Evolutionary conservation across 495 filamentous ascomycete genomes (phyloP).

Genomic region (Pyronema domesticum): DNA sequence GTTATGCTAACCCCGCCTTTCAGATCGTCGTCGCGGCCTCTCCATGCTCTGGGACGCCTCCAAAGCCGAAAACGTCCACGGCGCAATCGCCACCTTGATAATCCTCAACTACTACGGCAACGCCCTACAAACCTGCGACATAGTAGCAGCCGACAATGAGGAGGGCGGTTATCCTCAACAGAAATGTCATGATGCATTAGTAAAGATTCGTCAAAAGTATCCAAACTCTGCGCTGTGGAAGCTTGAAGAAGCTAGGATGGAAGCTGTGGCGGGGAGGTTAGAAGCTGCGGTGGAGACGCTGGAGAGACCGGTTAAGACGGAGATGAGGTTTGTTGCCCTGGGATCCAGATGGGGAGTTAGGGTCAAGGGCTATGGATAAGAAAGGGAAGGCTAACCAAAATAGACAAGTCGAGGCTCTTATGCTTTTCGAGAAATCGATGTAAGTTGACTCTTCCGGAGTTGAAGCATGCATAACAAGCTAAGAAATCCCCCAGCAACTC

Average conservation of each 20-base stretch:
- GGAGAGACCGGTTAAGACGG: constrained; percentile 37
- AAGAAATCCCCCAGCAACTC: constrained; percentile 29
- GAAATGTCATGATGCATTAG: constrained; percentile 48
- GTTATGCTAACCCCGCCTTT: not conserved
- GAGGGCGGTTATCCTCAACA: constrained; percentile 52
- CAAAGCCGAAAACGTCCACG: constrained; percentile 75
- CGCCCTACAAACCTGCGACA: constrained; percentile 69
- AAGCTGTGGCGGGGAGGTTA: constrained; percentile 47
- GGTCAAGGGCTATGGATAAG: no score
- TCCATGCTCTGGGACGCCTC: constrained; percentile 83
- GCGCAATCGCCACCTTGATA: constrained; percentile 67
- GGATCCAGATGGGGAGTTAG: constrained; percentile 22
- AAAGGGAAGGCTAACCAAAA: not conserved
- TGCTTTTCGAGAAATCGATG: constrained; percentile 63
- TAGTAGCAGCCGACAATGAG: constrained; percentile 46
- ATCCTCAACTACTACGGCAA: constrained; percentile 78
- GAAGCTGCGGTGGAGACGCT: constrained; percentile 51
- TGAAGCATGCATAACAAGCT: not conserved
- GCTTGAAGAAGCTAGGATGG: constrained; percentile 73
- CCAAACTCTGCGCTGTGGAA: constrained; percentile 74
- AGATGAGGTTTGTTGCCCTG: constrained; percentile 56
- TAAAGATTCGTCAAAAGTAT: constrained; percentile 57
- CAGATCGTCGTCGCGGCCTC: constrained; percentile 64
- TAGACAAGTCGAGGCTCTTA: constrained; percentile 34
- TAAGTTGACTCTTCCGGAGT: constrained; percentile 5